Evolutionary conservation across 345 rosid species (phyloP), one percentile per base, ranked within the genome.

Genomic region (Erysimum cheiranthoides): DNA sequence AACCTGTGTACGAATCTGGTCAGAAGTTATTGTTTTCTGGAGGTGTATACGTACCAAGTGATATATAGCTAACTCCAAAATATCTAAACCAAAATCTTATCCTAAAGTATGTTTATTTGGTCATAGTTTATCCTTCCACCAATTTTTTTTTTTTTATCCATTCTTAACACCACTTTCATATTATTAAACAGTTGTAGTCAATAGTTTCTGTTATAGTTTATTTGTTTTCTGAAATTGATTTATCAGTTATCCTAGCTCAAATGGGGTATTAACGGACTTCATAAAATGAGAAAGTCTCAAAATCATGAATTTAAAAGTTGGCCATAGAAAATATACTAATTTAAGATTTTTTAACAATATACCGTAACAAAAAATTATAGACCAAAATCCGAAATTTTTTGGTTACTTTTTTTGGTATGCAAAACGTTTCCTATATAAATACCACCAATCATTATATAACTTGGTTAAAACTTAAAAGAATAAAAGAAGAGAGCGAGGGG

Each of bases 1-100:
- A 40, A 50, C 27, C 56, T 21, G 38, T 2, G 4, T 21, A 21
- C 63, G 42, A 60, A 51, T 31, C 30, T 50, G 62, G 45, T 30
- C 18, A 18, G 32, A 49, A 59, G 10, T 30, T 49, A 49, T 49
- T 67, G 73, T 43, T 54, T 46, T 53, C 31, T 56, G 72, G 5
- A 31, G 9, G 3, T 28, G 70, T 72, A n/a, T n/a, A n/a, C n/a
- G n/a, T n/a, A 27, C 67, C 9, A 46, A 4, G 11, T 17, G 43
- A 45, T 21, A 21, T 21, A 21, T 58, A 68, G 16, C n/a, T 70
- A 61, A 25, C n/a, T 10, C 45, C 47, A 39, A 61, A 61, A 42
- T 43, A 8, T 7, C 52, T 27, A 25, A 63, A 63, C 68, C n/a
- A 42, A 28, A 32, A 60, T 71, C 66, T 21, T 60, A 35, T 34